Conservation (phyloP, 75 land plant genomes). For the Sequoiadendron giganteum region DNA sequence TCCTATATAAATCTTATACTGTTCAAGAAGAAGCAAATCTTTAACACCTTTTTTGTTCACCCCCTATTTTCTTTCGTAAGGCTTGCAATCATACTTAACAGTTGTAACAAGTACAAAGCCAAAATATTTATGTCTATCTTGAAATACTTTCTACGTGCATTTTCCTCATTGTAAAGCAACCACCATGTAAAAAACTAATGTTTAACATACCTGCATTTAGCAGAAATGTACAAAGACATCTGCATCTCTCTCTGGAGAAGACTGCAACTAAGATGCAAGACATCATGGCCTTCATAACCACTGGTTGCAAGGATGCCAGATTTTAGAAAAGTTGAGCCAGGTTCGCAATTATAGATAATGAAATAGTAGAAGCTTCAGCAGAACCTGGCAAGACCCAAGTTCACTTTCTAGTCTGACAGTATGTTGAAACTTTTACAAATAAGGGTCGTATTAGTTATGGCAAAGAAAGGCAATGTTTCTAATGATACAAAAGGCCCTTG, state of each 20-base stretch:
- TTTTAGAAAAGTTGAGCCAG: background rate
- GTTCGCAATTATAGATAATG: background rate
- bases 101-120: background rate
- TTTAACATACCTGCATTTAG: background rate
- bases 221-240: background rate
- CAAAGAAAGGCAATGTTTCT: background rate
- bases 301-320: background rate
- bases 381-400: background rate
- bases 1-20: background rate
- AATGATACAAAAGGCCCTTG: background rate
- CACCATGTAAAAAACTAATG: background rate
- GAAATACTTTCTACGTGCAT: background rate
- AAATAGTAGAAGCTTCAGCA: background rate
- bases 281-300: background rate
- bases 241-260: background rate
- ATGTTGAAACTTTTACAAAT: background rate
- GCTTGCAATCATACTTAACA: background rate
- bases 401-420: background rate
- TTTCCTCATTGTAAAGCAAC: background rate
- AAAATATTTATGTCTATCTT: background rate
- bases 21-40: background rate
- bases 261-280: background rate
- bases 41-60: background rate
- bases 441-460: background rate
- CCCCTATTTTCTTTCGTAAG: background rate